These are phyloP conservation scores for Pythium myriotylum DNA, from an alignment of 352 stramenopile genomes.

Conservation along the genomic window DNA sequence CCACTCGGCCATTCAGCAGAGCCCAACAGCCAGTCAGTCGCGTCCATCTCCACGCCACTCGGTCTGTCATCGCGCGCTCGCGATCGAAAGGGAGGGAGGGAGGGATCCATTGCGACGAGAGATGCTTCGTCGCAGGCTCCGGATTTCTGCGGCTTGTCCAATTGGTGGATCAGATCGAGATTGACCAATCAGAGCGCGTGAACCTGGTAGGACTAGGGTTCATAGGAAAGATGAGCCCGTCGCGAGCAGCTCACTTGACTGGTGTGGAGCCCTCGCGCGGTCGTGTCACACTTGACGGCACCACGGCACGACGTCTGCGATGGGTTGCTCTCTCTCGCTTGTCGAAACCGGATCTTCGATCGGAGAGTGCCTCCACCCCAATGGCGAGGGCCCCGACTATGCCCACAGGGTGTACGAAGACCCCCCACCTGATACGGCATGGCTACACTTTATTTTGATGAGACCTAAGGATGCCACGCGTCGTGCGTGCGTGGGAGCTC, in stretches of 20 bases:
- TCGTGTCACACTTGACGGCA: neutral
- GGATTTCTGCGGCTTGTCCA: conserved; percentile 8
- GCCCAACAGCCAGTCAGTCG: conserved; percentile 19
- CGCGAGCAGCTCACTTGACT: neutral
- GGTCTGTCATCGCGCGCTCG: conserved; percentile 3
- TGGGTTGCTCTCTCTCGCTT: no score
- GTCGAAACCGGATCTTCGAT: no score
- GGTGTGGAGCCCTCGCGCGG: neutral
- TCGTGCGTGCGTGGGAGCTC: no score
- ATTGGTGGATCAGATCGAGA: conserved; percentile 10
- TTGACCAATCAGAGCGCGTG: neutral
- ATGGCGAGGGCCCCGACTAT: no score
- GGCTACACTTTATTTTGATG: no score
- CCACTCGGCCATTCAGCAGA: neutral
- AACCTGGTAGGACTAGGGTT: conserved; percentile 1
- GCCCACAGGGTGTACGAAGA: no score
- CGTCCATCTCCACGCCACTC: neutral
- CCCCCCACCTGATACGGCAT: no score
- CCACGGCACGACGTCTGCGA: neutral
- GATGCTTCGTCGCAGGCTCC: conserved; percentile 17
- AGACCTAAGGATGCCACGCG: no score
- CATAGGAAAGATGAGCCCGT: neutral
- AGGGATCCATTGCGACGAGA: conserved; percentile 5
- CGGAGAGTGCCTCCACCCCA: no score
- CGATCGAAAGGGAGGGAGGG: conserved; percentile 10